phyloP scores from a whole-genome alignment of 2,329 filamentous ascomycete genomes.

The Escovopsis sp. region DNA sequence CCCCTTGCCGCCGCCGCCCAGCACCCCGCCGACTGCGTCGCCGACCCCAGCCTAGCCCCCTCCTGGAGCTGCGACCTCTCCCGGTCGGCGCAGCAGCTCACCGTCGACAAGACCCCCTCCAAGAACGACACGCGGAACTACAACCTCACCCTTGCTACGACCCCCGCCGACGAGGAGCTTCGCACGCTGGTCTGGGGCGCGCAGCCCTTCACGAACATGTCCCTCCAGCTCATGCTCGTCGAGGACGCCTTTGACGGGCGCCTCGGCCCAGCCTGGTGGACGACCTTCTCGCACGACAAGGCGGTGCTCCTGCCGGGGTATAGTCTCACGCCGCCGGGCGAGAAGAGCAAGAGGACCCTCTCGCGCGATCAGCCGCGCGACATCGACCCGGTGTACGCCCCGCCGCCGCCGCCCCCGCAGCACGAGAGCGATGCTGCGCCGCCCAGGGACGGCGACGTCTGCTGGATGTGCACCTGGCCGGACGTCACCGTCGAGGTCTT shows the following conservation, averaged over 20 bases:
- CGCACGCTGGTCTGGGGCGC: constrained; percentile 34
- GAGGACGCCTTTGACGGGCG: constrained; percentile 32
- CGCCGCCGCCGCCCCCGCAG: too few species aligned
- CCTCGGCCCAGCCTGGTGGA: constrained; percentile 41
- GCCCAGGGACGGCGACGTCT: constrained; percentile 31
- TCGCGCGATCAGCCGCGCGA: too few species aligned
- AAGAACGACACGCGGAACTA: constrained; percentile 21
- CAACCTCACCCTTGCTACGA: constrained; percentile 21
- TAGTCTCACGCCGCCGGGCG: constrained; percentile 12
- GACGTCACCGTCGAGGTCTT: constrained; percentile 39
- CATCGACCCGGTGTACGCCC: too few species aligned
- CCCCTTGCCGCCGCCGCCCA: constrained; percentile 35
- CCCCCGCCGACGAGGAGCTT: constrained; percentile 17
- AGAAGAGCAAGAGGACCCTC: too few species aligned
- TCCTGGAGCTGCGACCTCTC: constrained; percentile 45
- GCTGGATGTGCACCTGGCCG: constrained; percentile 45
- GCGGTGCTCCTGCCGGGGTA: constrained; percentile 36
- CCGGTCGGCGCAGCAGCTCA: too few species aligned
- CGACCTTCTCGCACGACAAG: constrained; percentile 37
- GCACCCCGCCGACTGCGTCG: constrained; percentile 40
- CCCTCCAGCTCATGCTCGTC: constrained; percentile 29
- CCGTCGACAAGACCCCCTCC: too few species aligned
- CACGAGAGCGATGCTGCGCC: constrained; percentile 11
- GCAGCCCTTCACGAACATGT: constrained; percentile 30
- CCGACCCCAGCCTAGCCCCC: constrained; percentile 34